Evolutionary conservation across 2,329 filamentous ascomycete genomes (phyloP).

Genomic region (Catunica adiposa): DNA sequence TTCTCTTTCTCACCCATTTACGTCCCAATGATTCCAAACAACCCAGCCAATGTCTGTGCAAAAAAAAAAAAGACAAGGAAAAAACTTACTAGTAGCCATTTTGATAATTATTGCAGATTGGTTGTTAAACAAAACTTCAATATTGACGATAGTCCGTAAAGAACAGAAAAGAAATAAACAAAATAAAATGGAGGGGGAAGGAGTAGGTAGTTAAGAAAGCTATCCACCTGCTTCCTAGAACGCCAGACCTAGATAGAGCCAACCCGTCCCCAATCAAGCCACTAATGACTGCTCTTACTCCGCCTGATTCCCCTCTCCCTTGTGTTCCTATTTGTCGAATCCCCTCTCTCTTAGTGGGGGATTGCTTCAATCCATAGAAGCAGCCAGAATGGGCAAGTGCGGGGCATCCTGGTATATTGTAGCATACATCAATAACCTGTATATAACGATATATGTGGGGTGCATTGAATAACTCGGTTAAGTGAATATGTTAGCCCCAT

Average conservation of each 20-base stretch:
- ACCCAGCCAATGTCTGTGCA: neutral
- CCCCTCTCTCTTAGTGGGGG: neutral
- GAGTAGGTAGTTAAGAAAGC: neutral
- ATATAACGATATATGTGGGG: neutral
- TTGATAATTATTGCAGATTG: conserved; percentile 16
- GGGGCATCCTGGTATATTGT: conserved; percentile 1
- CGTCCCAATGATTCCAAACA: neutral
- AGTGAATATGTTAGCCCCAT: neutral
- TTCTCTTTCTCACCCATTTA: neutral
- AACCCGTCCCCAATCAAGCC: neutral
- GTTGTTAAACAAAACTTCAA: neutral
- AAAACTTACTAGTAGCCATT: conserved; percentile 22
- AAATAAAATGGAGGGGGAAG: neutral
- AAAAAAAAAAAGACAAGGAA: conserved; percentile 9
- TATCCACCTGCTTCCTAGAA: neutral
- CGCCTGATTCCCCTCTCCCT: neutral
- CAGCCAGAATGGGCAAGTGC: conserved; percentile 9
- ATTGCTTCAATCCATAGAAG: conserved; percentile 1
- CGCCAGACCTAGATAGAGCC: neutral
- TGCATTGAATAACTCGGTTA: conserved; percentile 1
- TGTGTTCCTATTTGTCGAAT: neutral
- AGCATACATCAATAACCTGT: neutral
- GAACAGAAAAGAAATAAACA: neutral
- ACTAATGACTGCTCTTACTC: neutral
- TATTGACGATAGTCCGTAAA: neutral